Conservation (phyloP, 768 basidiomycete species). For the Mycena filopes region DNA sequence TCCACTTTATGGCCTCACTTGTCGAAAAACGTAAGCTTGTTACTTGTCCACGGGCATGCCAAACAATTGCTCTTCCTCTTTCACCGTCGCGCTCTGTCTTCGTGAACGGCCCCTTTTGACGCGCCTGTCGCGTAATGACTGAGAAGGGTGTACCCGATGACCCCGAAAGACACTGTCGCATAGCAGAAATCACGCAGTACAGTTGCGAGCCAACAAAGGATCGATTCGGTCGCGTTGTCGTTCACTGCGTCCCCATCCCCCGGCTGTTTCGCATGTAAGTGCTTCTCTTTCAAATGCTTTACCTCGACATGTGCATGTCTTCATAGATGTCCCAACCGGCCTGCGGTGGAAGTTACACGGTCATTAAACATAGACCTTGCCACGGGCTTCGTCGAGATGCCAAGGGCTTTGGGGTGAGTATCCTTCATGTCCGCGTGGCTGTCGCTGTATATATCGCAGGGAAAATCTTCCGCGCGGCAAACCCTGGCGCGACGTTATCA, state of each 20-base stretch:
- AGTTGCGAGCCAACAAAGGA: constrained; percentile 60
- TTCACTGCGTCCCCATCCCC: constrained; percentile 78
- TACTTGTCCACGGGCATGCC: too few species aligned
- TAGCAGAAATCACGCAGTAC: constrained; percentile 81
- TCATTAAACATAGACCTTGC: constrained; percentile 57
- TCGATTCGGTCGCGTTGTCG: constrained; percentile 38
- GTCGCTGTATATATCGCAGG: constrained; percentile 24
- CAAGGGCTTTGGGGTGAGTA: constrained; percentile 53
- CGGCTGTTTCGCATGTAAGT: constrained; percentile 80
- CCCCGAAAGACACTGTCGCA: constrained; percentile 55
- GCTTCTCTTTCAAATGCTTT: constrained; percentile 1
- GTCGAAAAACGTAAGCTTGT: too few species aligned
- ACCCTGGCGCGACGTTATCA: constrained; percentile 43
- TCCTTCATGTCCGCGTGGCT: constrained; percentile 10
- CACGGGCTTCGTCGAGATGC: constrained; percentile 64
- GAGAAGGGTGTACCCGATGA: background rate
- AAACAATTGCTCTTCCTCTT: background rate
- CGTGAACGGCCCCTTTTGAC: background rate
- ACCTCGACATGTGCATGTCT: constrained; percentile 11
- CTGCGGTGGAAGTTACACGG: constrained; percentile 78
- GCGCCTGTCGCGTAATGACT: constrained; percentile 5
- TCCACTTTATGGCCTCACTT: constrained; percentile 2
- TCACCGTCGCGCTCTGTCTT: background rate
- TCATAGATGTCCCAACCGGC: constrained; percentile 69
- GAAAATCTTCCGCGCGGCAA: constrained; percentile 39